Evolutionary conservation across 257 asterid species (phyloP).

Genomic region (Thymus quinquecostatus): DNA sequence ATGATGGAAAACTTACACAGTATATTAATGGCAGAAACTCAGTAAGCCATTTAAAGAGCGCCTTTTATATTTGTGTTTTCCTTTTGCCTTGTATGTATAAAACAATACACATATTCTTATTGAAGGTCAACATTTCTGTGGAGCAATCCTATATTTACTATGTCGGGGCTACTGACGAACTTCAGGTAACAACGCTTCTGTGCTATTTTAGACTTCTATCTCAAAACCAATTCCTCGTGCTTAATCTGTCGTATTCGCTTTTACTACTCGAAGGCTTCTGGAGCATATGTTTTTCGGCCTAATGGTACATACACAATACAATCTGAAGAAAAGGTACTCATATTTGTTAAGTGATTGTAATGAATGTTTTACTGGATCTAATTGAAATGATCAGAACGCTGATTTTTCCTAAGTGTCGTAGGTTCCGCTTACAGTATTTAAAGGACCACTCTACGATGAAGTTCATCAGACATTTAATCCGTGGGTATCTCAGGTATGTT

Average conservation of each 20-base stretch:
- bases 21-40: conserved; percentile 62
- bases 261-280: conserved; percentile 68
- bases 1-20: conserved; percentile 62
- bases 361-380: not conserved
- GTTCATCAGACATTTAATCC: conserved; percentile 80
- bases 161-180: conserved; percentile 56
- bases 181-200: conserved; percentile 59
- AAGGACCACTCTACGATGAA: conserved; percentile 88
- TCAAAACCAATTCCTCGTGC: conserved; percentile 7
- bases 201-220: conserved; percentile 10
- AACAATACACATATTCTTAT: conserved; percentile 17
- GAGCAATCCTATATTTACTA: conserved; percentile 89
- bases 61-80: not conserved
- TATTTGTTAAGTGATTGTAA: not conserved
- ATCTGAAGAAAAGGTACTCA: conserved; percentile 57
- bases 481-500: conserved; percentile 90
- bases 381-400: conserved; percentile 13
- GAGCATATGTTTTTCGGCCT: conserved; percentile 94
- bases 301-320: conserved; percentile 62
- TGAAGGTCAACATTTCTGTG: conserved; percentile 69
- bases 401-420: conserved; percentile 35
- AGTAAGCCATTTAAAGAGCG: conserved; percentile 46
- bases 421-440: conserved; percentile 61
- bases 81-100: not conserved
- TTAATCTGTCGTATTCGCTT: conserved; percentile 18